Evolutionary conservation across 2,329 filamentous ascomycete genomes (phyloP).

Genomic region (Xylariaceae sp.): DNA sequence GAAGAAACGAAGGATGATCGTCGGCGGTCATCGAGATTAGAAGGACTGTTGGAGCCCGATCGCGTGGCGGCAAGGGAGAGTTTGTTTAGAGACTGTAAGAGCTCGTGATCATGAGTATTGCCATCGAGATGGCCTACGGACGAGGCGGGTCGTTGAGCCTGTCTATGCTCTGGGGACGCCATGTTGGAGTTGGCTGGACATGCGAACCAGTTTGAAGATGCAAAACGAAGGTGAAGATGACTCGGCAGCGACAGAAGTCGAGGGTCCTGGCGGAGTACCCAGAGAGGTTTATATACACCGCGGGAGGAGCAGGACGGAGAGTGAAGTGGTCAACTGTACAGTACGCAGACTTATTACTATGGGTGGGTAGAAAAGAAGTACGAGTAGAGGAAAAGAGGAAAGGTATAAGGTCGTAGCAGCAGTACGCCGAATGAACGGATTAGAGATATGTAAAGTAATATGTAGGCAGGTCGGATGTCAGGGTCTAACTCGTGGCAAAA

Average conservation of each 20-base stretch:
- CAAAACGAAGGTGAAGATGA: not conserved
- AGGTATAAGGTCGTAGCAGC: not conserved
- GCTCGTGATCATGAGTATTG: conserved; percentile 21
- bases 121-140: conserved; percentile 12
- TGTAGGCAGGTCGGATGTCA: not conserved
- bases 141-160: conserved; percentile 17
- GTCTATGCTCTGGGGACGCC: conserved; percentile 25
- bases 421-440: not conserved
- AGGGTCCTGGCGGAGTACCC: not conserved
- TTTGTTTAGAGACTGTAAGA: conserved; percentile 28
- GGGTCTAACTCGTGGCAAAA: not conserved
- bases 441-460: too few species aligned
- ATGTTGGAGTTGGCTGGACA: conserved; percentile 21
- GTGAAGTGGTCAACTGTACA: not conserved
- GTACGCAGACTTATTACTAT: not conserved
- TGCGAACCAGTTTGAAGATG: conserved; percentile 8
- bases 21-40: conserved; percentile 9
- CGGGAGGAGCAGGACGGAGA: not conserved
- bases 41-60: conserved; percentile 28
- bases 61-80: conserved; percentile 38
- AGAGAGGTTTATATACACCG: not conserved
- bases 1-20: conserved; percentile 28
- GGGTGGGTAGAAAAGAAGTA: too few species aligned
- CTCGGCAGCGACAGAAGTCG: not conserved
- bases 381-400: not conserved